Conservation (phyloP, 1,284 basidiomycete species). For the Apiotrichum brassicae region DNA sequence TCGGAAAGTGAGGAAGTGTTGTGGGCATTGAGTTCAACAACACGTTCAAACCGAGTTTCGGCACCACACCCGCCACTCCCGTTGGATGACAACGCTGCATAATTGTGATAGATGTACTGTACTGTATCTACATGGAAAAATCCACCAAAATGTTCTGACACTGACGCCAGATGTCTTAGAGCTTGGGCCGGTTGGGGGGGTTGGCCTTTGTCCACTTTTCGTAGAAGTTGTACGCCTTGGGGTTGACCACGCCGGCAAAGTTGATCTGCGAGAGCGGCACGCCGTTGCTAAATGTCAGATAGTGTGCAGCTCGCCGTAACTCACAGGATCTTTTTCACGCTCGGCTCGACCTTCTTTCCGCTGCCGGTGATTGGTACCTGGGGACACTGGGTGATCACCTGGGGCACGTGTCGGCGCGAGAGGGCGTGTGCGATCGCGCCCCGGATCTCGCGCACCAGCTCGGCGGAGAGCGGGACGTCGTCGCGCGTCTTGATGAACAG, state of each 20-base stretch:
- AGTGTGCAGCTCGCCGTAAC: not conserved
- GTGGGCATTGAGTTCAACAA: too few species aligned
- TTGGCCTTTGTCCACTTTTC: conserved; percentile 8
- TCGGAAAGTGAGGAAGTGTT: too few species aligned
- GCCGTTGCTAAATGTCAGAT: conserved; percentile 5
- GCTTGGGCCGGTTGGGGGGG: not conserved
- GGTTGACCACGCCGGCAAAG: conserved; percentile 14
- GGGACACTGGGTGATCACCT: conserved; percentile 28
- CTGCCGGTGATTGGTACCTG: conserved; percentile 14
- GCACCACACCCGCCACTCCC: too few species aligned
- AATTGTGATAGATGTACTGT: too few species aligned
- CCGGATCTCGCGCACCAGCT: conserved; percentile 24
- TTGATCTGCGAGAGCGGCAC: conserved; percentile 13
- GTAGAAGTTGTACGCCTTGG: conserved; percentile 14
- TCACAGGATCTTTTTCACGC: conserved; percentile 16
- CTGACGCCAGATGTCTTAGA: not conserved
- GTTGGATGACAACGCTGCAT: too few species aligned
- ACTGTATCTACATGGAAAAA: too few species aligned
- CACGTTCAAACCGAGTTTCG: too few species aligned
- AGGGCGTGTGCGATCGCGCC: conserved; percentile 24
- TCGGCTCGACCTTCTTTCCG: conserved; percentile 20
- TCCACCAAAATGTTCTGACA: too few species aligned
- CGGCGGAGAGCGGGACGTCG: conserved; percentile 11
- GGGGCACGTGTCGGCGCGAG: conserved; percentile 34
- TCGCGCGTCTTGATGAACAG: conserved; percentile 33